These are phyloP conservation scores for Nannizzia gypsea DNA, from an alignment of 2,329 filamentous ascomycete genomes.

Conservation along the genomic window DNA sequence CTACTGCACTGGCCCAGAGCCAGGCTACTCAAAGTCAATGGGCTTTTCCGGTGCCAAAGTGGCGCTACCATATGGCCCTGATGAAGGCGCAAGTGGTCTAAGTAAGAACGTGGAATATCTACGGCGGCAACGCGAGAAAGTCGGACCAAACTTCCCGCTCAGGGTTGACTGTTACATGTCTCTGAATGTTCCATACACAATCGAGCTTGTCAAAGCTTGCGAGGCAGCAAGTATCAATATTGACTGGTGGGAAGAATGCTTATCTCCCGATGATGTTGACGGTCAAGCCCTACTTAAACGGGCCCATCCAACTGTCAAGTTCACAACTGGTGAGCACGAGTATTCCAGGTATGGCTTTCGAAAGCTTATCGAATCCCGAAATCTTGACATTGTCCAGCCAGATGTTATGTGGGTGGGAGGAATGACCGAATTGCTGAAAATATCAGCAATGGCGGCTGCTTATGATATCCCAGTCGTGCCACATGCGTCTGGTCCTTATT, in stretches of 20 bases:
- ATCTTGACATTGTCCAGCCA: slow-evolving; percentile 87
- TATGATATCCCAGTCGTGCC: slow-evolving; percentile 93
- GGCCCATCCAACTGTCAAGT: slow-evolving; percentile 79
- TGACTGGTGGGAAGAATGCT: slow-evolving; percentile 95
- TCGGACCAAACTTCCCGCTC: slow-evolving; percentile 82
- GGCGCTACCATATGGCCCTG: slow-evolving; percentile 76
- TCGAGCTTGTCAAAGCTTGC: slow-evolving; percentile 75
- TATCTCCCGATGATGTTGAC: slow-evolving; percentile 83
- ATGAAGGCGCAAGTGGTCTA: slow-evolving; percentile 70
- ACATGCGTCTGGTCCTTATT: slow-evolving; percentile 89
- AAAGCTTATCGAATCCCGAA: slow-evolving; percentile 81
- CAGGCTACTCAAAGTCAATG: slow-evolving; percentile 65
- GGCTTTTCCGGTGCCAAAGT: slow-evolving; percentile 89
- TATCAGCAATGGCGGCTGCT: slow-evolving; percentile 76
- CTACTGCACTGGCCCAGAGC: slow-evolving; percentile 88
- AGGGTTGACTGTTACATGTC: slow-evolving; percentile 98
- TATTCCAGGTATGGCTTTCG: slow-evolving; percentile 91
- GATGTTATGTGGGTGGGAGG: slow-evolving; percentile 98
- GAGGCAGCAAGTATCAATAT: slow-evolving; percentile 71
- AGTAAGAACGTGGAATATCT: slow-evolving; percentile 86
- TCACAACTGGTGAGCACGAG: slow-evolving; percentile 93
- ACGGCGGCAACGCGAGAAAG: slow-evolving; percentile 66
- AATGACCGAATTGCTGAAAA: slow-evolving; percentile 80
- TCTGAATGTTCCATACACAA: slow-evolving; percentile 82
- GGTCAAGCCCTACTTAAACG: slow-evolving; percentile 83